phyloP scores from a whole-genome alignment of 441 rosid species.

The Gossypium aridum region DNA sequence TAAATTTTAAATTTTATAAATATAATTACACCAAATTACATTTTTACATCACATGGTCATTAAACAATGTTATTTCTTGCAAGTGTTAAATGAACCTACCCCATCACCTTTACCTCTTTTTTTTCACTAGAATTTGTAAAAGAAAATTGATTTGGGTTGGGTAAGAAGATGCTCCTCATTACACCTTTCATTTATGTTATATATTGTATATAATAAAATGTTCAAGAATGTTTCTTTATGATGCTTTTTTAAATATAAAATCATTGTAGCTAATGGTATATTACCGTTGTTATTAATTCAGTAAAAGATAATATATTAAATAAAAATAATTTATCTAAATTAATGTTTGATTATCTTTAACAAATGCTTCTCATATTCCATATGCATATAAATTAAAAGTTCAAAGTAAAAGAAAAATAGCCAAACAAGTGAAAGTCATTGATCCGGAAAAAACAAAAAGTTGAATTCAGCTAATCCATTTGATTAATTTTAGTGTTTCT shows the following conservation, averaged over 20 bases:
- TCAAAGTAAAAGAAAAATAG: not conserved
- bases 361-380: not conserved
- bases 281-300: not conserved
- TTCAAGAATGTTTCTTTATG: not conserved
- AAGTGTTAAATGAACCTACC: not conserved
- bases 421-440: not conserved
- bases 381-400: not conserved
- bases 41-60: too few species aligned
- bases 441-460: not conserved
- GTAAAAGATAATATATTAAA: not conserved
- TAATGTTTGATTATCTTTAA: not conserved
- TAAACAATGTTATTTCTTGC: not conserved
- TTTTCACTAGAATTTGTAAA: not conserved
- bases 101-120: not conserved
- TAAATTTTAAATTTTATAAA: too few species aligned
- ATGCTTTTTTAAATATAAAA: too few species aligned
- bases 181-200: not conserved
- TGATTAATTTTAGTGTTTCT: too few species aligned
- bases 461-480: too few species aligned
- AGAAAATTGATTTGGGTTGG: not conserved
- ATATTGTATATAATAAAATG: not conserved
- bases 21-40: too few species aligned
- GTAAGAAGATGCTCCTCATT: not conserved
- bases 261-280: not conserved
- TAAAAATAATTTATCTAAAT: not conserved